Base-by-base conservation (phyloP, 768 basidiomycete genomes). In the Boletus speciosus region DNA sequence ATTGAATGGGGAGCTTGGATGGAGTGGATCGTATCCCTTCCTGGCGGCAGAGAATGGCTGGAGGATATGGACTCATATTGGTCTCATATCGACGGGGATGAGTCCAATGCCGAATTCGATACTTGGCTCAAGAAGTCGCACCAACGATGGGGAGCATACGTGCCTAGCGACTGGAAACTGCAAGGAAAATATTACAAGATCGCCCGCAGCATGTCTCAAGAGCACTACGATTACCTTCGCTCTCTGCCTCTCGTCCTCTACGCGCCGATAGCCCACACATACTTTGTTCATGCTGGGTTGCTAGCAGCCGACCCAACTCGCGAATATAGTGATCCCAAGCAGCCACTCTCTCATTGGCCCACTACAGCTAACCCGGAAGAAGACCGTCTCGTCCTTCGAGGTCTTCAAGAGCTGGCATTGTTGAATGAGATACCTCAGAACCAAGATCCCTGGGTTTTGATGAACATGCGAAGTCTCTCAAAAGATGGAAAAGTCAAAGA, bases 1-100 rank as follows among this genome's bases (percentile, higher is more conserved):
- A 79, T 98, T 42, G 89, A 96, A 72, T 97, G 95, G 95, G 78
- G 85, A 25, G 74, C 78, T 2, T 98, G 93, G 92, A 79, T 90
- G 47, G 76, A 87, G 16, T 96, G 92, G 91, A 83, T 95, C 52
- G 57, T 69, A 14, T 56, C 69, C 8, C 66, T 78, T 25, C 70
- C 75, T 0, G 71, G 63, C 7, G 78, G 76, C 1, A 64, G 49
- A 25, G 64, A 73, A 25, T 93, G 90, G 84, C 76, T 93, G 6
- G 57, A 68, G 8, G 63, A 76, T 11, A 56, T 83, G n/a, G 78
- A 81, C 45, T 58, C 62, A 2, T 65, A 69, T 37, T 85, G 81
- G 81, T 35, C 59, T 16, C 46, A 69, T 6, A 64, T 66, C 40
- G 63, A 66, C 48, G 54, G 63, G 43, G 73, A 78, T 58, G 65